A percentile compares a stretch with the other conserved stretches of the same genome.
phyloP scores from a whole-genome alignment of 495 filamentous ascomycete genomes.

The Chaetomium cochliodes region DNA sequence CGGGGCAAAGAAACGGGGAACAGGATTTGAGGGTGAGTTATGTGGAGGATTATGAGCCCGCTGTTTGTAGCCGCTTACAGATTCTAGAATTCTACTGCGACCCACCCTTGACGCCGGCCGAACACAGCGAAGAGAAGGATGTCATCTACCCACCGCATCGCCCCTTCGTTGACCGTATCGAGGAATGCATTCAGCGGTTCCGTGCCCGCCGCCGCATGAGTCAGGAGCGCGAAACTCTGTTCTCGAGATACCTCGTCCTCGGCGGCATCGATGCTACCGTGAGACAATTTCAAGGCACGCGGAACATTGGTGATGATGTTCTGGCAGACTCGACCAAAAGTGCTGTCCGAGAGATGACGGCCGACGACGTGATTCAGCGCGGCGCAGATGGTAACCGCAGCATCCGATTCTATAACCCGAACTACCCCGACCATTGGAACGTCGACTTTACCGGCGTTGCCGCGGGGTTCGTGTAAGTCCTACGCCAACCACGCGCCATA shows the following conservation, averaged over 20 bases:
- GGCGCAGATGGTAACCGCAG: constrained; percentile 25
- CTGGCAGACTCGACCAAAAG: constrained; percentile 55
- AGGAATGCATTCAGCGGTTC: constrained; percentile 83
- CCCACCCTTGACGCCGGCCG: constrained; percentile 67
- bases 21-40: constrained; percentile 47
- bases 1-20: constrained; percentile 34
- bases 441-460: constrained; percentile 79
- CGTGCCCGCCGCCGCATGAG: constrained; percentile 71
- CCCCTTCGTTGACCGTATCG: constrained; percentile 58
- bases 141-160: constrained; percentile 31
- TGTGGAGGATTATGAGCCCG: not conserved
- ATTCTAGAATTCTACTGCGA: constrained; percentile 68
- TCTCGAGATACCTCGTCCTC: constrained; percentile 75
- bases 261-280: constrained; percentile 73
- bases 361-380: constrained; percentile 57
- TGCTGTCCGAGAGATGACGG: constrained; percentile 60
- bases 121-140: constrained; percentile 57
- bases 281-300: constrained; percentile 66
- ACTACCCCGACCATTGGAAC: constrained; percentile 55
- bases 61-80: not conserved
- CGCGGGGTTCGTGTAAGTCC: constrained; percentile 71
- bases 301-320: constrained; percentile 52
- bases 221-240: constrained; percentile 57
- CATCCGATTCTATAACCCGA: constrained; percentile 47
- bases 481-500: not conserved